Evolutionary conservation across 2,329 filamentous ascomycete genomes (phyloP).

Genomic region (Rachicladosporium sp.): DNA sequence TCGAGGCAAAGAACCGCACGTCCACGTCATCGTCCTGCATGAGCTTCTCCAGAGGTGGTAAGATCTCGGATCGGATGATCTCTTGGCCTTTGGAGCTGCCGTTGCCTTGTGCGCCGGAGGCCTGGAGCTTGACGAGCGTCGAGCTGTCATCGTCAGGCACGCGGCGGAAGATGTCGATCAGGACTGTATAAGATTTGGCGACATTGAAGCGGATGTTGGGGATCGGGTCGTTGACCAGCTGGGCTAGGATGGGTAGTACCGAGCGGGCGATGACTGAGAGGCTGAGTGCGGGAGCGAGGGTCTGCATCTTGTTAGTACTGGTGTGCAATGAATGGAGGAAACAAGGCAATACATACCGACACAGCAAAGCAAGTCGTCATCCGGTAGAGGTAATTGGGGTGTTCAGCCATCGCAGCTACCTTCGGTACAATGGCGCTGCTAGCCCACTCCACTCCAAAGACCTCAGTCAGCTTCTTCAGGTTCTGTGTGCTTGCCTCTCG

Average conservation of each 20-base stretch:
- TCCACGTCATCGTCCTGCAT: constrained; percentile 97
- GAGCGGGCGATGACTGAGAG: constrained; percentile 86
- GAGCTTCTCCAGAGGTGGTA: constrained; percentile 86
- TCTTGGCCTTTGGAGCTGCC: constrained; percentile 21
- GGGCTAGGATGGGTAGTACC: constrained; percentile 90
- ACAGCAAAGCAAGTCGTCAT: constrained; percentile 99
- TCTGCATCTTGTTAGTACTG: constrained; percentile 42
- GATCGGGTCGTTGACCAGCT: constrained; percentile 86
- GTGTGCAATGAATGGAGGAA: background rate
- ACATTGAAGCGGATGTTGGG: constrained; percentile 99
- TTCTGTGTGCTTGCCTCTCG: constrained; percentile 95
- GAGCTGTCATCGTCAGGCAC: constrained; percentile 63
- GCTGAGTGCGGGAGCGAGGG: constrained; percentile 81
- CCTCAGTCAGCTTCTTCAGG: constrained; percentile 94
- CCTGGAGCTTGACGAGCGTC: constrained; percentile 74
- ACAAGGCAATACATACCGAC: constrained; percentile 54
- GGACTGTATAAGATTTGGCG: constrained; percentile 85
- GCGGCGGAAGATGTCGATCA: constrained; percentile 84
- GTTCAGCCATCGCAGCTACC: constrained; percentile 95
- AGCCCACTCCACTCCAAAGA: constrained; percentile 96
- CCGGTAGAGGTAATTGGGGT: constrained; percentile 96
- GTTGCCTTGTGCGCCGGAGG: constrained; percentile 51
- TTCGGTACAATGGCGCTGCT: constrained; percentile 95
- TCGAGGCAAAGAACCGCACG: constrained; percentile 94
- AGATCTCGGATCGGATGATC: constrained; percentile 44